Evolutionary conservation across 805 yeast genomes (phyloP), one percentile per base, ranked within the genome.

Genomic region (Spathaspora hagerdaliae): DNA sequence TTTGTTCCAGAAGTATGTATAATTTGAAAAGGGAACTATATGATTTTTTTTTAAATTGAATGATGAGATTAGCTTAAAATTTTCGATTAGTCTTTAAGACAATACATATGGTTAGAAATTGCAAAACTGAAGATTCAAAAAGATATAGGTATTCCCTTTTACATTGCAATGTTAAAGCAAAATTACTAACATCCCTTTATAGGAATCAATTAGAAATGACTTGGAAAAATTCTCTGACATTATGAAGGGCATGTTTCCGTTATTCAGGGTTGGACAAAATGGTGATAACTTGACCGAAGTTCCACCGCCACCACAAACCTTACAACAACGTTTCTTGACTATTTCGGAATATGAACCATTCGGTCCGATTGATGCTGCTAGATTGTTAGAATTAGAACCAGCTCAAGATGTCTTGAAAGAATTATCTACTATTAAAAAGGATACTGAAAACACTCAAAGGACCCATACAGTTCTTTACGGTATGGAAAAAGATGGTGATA

Each of bases 291-390:
- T 90, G 60, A 86, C 96, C n/a, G 97, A 92, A 73, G 87, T 91
- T 72, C 97, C 97, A 31, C 82, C 87, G 42, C 96, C 96, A 31
- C 78, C 81, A 52, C 87, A 85, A 66, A 86, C 96, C 2, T 73
- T 84, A 51, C 82, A 81, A 51, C 88, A 95, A 52, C 75, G 92
- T 52, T 91, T 91, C 72, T 67, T 88, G 60, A 85, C 96, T 10
- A 83, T 92, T 62, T 92, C 96, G 8, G 99, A 92, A 68, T 83
- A 90, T 27, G 96, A 90, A 69, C 96, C 96, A 8, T 91, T 92
- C 62, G 97, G 97, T 6, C 96, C 97, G 5, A 77, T 90, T 6
- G 98, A 94, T 60, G 97, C 99, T 11, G 97, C 99, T 41, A 73
- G 81, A 46, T 78, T 85, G 35, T 79, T 88, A 51, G 90, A 78